Conservation (phyloP, 2,329 filamentous ascomycete species). For the Canariomyces notabilis region DNA sequence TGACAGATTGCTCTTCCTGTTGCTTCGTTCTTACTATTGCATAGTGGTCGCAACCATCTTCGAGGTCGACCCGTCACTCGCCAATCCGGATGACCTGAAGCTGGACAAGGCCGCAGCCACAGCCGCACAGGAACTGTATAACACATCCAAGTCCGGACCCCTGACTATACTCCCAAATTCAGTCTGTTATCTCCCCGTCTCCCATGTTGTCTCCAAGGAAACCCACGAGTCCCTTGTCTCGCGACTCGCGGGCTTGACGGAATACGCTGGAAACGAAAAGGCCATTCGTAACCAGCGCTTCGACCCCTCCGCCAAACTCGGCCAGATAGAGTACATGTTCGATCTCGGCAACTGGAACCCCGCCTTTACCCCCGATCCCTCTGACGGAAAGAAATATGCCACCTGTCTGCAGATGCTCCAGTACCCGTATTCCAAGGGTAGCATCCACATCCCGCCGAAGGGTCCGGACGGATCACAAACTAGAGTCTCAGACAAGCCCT, state of each 20-base stretch:
- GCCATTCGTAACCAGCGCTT: conserved; percentile 32
- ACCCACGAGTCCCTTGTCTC: conserved; percentile 14
- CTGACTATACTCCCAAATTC: conserved; percentile 37
- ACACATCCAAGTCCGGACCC: conserved; percentile 28
- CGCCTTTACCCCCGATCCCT: conserved; percentile 27
- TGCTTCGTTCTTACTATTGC: too few relatives aligned
- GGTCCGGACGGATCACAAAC: conserved; percentile 7
- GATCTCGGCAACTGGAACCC: conserved; percentile 45
- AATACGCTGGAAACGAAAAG: too few relatives aligned
- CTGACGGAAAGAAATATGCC: conserved; percentile 39
- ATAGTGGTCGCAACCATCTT: conserved; percentile 41
- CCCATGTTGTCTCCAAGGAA: conserved; percentile 28
- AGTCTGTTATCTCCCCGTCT: conserved; percentile 39
- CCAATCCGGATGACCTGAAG: conserved; percentile 38
- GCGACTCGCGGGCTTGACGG: too few relatives aligned
- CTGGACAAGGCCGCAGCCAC: conserved; percentile 26
- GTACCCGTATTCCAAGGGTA: conserved; percentile 46
- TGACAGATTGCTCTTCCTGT: too few relatives aligned
- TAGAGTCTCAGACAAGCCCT: background rate
- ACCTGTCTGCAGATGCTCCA: conserved; percentile 47
- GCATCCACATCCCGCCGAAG: conserved; percentile 45
- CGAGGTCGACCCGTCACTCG: conserved; percentile 39
- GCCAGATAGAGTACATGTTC: conserved; percentile 47
- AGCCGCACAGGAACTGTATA: conserved; percentile 33
- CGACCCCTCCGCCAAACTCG: conserved; percentile 29